A percentile compares a stretch with the other conserved stretches of the same genome.
Evolutionary conservation across 495 filamentous ascomycete species (phyloP).

Genomic region (Choiromyces venosus): DNA sequence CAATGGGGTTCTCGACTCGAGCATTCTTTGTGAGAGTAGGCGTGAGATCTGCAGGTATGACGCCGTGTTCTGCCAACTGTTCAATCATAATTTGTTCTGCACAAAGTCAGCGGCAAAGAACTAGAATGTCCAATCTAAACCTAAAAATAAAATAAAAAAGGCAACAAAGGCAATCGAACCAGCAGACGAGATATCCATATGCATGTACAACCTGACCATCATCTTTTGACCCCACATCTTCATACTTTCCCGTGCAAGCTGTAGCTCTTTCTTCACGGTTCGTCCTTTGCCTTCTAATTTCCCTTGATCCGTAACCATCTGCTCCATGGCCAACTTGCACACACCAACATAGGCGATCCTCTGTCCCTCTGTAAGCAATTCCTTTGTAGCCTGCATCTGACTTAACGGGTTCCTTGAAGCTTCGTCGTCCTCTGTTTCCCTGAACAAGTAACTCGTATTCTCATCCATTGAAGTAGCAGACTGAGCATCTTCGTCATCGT

Average conservation of each 20-base stretch:
- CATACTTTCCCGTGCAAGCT: constrained; percentile 65
- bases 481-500: constrained; percentile 88
- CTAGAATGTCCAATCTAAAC: neutral
- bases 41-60: constrained; percentile 74
- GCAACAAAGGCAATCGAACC: constrained; percentile 36
- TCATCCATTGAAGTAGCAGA: constrained; percentile 96
- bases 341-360: constrained; percentile 94
- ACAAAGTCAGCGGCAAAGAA: constrained; percentile 29
- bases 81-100: constrained; percentile 98
- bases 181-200: constrained; percentile 87
- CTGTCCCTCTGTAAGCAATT: constrained; percentile 89
- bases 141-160: neutral
- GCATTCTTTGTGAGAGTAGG: constrained; percentile 87
- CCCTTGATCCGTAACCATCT: constrained; percentile 66
- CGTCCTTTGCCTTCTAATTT: constrained; percentile 51
- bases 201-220: constrained; percentile 85
- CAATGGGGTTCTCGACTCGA: constrained; percentile 88
- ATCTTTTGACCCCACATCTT: constrained; percentile 97
- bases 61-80: constrained; percentile 86
- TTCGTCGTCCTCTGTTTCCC: constrained; percentile 65
- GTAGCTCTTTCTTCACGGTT: constrained; percentile 61
- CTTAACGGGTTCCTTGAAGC: constrained; percentile 75
- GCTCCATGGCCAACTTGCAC: constrained; percentile 66
- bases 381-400: constrained; percentile 94
- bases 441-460: constrained; percentile 93